Evolutionary conservation across 179 eudicot species (phyloP), one percentile per base, ranked within the genome.

Genomic region (Spinacia oleracea): DNA sequence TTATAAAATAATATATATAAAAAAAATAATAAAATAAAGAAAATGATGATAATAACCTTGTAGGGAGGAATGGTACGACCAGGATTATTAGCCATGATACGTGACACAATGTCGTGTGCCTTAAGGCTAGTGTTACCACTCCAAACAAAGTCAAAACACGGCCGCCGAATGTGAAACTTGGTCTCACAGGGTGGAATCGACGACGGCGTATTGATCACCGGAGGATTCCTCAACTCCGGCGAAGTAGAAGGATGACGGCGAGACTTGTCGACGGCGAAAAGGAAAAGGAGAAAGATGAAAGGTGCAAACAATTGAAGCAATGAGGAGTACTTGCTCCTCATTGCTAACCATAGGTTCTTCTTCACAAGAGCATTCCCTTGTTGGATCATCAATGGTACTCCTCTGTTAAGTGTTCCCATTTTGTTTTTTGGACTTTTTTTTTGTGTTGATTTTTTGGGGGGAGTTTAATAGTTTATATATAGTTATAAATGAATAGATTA

Each of bases 141-240:
- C 92, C 93, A 94, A 0, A 88, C 84, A 58, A 94, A 94, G 53
- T 94, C 98, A 40, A 48, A 94, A 80, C 98, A 94, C 2, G 97
- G 98, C 32, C 78, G 76, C 81, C 77, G 87, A 29, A 81, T 64
- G 63, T 70, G 87, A 43, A 60, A 86, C 83, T 88, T 92, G 18
- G 87, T 89, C 89, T 92, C 98, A 63, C 98, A 94, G 0, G 86
- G 80, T 0, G 89, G 90, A 43, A 94, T 91, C 10, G 90, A 87
- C 10, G 90, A 87, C 12, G 84, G 86, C 40, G 76, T 70, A 10
- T 80, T 38, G 21, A 86, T 8, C 3, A 86, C 38, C 32, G 84
- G 23, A 0, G 92, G 92, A 43, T 89, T 86, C 2, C 31, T 20
- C 53, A 25, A 83, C 82, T 70, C 81, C 62, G 23, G 91, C 65